These are phyloP conservation scores for Amauroascus niger DNA, from an alignment of 2,329 filamentous ascomycete genomes.

Conservation along the genomic window DNA sequence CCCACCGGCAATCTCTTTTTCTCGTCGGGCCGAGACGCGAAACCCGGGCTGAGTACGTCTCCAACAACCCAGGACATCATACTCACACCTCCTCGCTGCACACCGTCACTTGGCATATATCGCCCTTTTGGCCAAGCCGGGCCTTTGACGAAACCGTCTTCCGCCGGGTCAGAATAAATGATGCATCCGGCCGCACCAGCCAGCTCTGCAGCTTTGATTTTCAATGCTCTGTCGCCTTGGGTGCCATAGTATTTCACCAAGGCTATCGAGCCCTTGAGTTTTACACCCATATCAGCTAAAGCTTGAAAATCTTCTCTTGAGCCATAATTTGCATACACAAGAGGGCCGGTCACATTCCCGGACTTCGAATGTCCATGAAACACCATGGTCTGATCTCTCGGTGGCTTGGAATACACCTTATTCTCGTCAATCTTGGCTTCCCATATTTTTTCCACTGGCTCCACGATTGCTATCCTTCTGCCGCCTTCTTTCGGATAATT, in stretches of 20 bases:
- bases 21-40: conserved; percentile 47
- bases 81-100: conserved; percentile 73
- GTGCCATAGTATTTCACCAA: conserved; percentile 72
- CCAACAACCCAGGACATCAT: conserved; percentile 75
- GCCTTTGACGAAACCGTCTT: conserved; percentile 71
- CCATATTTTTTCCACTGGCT: conserved; percentile 60
- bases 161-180: conserved; percentile 81
- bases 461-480: conserved; percentile 69
- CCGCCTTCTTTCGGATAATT: conserved; percentile 79
- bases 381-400: conserved; percentile 59
- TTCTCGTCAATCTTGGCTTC: conserved; percentile 76
- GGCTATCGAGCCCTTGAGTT: conserved; percentile 69
- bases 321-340: conserved; percentile 91
- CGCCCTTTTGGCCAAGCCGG: conserved; percentile 64
- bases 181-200: conserved; percentile 80
- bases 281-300: conserved; percentile 60
- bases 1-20: conserved; percentile 56
- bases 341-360: conserved; percentile 72
- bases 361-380: conserved; percentile 87
- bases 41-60: conserved; percentile 86
- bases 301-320: conserved; percentile 70
- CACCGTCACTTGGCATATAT: conserved; percentile 69
- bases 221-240: conserved; percentile 62
- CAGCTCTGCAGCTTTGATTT: conserved; percentile 80
- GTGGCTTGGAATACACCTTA: conserved; percentile 52